phyloP scores from a whole-genome alignment of 768 basidiomycete species.

The Agrocybe chaxingu region DNA sequence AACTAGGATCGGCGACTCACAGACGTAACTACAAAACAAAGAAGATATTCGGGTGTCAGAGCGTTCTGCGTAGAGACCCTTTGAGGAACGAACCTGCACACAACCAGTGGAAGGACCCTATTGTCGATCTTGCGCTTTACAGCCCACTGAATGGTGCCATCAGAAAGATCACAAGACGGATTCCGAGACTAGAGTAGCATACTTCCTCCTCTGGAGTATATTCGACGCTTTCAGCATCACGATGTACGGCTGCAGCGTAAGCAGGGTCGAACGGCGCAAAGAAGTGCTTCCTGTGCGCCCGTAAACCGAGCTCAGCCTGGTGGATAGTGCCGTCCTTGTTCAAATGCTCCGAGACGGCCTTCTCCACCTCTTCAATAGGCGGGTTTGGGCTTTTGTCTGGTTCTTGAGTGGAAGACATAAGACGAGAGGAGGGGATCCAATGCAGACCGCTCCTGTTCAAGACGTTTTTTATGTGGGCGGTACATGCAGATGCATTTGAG shows the following conservation, averaged over 20 bases:
- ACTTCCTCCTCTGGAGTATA: slow-evolving; percentile 52
- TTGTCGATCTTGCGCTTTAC: slow-evolving; percentile 51
- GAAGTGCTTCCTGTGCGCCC: slow-evolving; percentile 40
- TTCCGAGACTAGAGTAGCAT: not conserved
- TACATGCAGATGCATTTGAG: too few relatives aligned
- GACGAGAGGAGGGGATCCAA: not conserved
- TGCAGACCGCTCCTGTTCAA: too few relatives aligned
- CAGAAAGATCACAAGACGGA: not conserved
- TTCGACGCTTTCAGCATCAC: slow-evolving; percentile 45
- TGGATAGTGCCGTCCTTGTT: slow-evolving; percentile 35
- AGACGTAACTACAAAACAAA: slow-evolving; percentile 37
- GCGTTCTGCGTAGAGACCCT: not conserved
- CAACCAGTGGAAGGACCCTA: slow-evolving; percentile 46
- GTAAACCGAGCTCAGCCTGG: slow-evolving; percentile 37
- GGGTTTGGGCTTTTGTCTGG: not conserved
- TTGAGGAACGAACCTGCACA: slow-evolving; percentile 37
- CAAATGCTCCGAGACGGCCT: slow-evolving; percentile 9
- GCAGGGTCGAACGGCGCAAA: slow-evolving; percentile 43
- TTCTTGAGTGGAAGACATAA: slow-evolving; percentile 6
- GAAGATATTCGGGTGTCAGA: not conserved
- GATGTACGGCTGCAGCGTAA: slow-evolving; percentile 48
- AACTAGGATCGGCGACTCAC: slow-evolving; percentile 27
- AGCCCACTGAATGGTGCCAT: slow-evolving; percentile 24
- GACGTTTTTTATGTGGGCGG: too few relatives aligned
- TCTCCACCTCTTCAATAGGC: slow-evolving; percentile 10